Evolutionary conservation across 805 yeast species (phyloP).

Genomic region (Kazachstania martiniae): DNA sequence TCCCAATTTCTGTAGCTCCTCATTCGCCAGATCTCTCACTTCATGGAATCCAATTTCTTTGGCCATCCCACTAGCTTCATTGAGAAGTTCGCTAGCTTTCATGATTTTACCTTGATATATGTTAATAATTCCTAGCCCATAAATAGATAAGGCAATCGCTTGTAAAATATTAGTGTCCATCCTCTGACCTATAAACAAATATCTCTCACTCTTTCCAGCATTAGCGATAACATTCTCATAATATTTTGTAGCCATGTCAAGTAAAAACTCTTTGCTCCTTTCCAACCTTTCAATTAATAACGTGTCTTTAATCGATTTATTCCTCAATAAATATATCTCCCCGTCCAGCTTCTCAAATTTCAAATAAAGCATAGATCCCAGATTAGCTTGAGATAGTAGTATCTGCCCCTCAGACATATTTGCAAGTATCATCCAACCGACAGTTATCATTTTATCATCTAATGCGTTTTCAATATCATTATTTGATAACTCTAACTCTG

Average conservation of each 20-base stretch:
- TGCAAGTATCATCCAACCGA: conserved; percentile 55
- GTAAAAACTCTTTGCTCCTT: conserved; percentile 16
- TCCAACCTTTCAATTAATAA: conserved; percentile 5
- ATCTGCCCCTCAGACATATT: conserved; percentile 49
- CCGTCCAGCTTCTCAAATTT: conserved; percentile 50
- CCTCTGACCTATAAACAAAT: conserved; percentile 8
- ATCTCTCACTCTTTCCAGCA: conserved; percentile 3
- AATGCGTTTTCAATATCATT: conserved; percentile 52
- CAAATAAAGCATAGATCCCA: conserved; percentile 54
- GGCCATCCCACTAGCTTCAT: conserved; percentile 59
- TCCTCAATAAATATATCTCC: conserved; percentile 12
- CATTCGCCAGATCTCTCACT: conserved; percentile 47
- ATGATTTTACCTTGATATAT: conserved; percentile 43
- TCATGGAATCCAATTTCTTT: conserved; percentile 49
- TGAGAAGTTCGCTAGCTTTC: conserved; percentile 44
- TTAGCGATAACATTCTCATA: conserved; percentile 30
- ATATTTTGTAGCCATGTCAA: conserved; percentile 29
- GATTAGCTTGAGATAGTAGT: conserved; percentile 49
- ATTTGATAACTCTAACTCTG: conserved; percentile 50
- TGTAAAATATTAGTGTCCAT: conserved; percentile 37
- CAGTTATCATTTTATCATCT: conserved; percentile 44
- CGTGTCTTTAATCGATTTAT: background rate
- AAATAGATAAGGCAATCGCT: conserved; percentile 63
- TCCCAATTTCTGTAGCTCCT: conserved; percentile 44
- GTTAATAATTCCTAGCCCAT: conserved; percentile 70